Evolutionary conservation across 225 moss, liverwort and hornwort species (phyloP).

Genomic region (Pseudoscleropodium purum): DNA sequence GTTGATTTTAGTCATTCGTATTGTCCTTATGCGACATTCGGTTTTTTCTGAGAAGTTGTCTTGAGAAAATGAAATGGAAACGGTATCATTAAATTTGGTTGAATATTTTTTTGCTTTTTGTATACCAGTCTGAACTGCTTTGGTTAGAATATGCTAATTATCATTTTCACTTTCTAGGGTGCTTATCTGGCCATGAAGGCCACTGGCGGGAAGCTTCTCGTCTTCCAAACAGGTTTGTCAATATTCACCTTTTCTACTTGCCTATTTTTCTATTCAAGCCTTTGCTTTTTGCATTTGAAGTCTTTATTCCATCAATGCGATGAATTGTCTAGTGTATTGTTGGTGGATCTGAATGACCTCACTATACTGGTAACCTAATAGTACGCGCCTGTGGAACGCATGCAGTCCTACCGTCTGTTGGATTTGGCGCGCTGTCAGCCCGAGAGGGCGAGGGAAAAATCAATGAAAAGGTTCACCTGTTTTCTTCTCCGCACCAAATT

Average conservation of each 20-base stretch:
- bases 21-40: background rate
- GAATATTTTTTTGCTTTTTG: background rate
- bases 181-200: conserved; percentile 86
- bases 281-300: background rate
- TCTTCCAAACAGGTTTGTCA: conserved; percentile 76
- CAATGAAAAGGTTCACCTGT: conserved; percentile 68
- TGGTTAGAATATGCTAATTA: background rate
- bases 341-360: background rate
- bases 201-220: conserved; percentile 90
- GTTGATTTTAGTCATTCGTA: background rate
- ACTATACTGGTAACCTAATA: background rate
- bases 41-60: background rate
- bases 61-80: background rate
- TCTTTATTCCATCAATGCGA: background rate
- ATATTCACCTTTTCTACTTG: background rate
- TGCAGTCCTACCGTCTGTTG: conserved; percentile 90
- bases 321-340: background rate
- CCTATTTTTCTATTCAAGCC: background rate
- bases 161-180: conserved; percentile 36
- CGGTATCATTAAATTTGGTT: background rate
- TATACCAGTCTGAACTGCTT: background rate
- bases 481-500: background rate
- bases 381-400: background rate
- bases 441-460: conserved; percentile 84
- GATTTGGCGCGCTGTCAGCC: conserved; percentile 68